These are phyloP conservation scores for Tritrichomonas musculus DNA, from an alignment of 208 protist species.

Conservation along the genomic window DNA sequence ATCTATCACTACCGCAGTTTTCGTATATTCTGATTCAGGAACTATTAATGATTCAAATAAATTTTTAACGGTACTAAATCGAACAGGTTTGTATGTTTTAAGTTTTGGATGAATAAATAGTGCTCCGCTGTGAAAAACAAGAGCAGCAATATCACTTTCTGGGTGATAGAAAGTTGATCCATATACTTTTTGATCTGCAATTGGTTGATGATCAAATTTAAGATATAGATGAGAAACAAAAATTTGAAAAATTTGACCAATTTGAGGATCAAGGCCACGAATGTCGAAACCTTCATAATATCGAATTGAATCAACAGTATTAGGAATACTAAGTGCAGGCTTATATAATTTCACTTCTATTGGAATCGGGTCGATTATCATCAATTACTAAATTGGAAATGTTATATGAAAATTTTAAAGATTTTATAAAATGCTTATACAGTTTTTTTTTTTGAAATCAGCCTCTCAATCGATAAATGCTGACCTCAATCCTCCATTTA, in stretches of 20 bases:
- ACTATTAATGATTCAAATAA: background rate
- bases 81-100: background rate
- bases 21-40: background rate
- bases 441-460: too few relatives aligned
- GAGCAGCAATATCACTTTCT: background rate
- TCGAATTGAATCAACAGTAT: background rate
- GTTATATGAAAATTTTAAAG: too few relatives aligned
- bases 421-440: too few relatives aligned
- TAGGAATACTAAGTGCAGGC: too few relatives aligned
- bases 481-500: too few relatives aligned
- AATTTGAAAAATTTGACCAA: background rate
- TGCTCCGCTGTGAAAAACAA: background rate
- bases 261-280: background rate
- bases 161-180: background rate
- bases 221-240: background rate
- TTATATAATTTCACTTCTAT: too few relatives aligned
- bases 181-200: background rate
- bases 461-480: too few relatives aligned
- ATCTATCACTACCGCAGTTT: background rate
- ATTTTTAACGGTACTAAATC: background rate
- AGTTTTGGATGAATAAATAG: constrained; percentile 15
- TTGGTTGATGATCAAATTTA: too few relatives aligned
- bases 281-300: background rate
- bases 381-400: too few relatives aligned
- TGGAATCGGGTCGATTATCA: too few relatives aligned